Base-by-base conservation (phyloP, 2,329 filamentous ascomycete genomes). In the Incumbomyces lentus region DNA sequence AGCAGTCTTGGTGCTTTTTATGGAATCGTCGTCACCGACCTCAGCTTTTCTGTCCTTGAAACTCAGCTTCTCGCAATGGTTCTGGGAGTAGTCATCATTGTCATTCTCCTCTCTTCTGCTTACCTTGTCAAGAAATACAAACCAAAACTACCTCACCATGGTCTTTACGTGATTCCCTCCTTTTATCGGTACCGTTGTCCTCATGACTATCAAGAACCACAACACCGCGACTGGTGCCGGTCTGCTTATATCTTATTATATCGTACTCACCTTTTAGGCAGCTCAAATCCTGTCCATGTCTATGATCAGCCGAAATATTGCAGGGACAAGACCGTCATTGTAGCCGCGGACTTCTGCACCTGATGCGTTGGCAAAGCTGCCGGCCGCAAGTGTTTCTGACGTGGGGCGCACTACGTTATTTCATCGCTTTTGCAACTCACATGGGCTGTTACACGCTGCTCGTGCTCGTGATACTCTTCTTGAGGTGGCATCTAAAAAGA, bases 21-120 rank as follows among this genome's bases (percentile, higher is more conserved):
- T 12, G 39, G 39, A 10, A 44, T 88, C 55, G 82, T 89, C 56
- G 85, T 88, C 62, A 75, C 72, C 46, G 69, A 71, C n/a, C 79
- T 88, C 49, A 66, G 80, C 0, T 89, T 87, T 57, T 72, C 67
- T 0, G 66, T 69, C 0, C 68, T 86, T 6, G 66, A 88, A 62
- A 86, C 83, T 0, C 83, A 87, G 63, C 68, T 89, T 1, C 67
- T 89, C 18, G 75, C 81, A 33, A 86, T 88, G 81, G 83, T 86
- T 0, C 68, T 86, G 1, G 84, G 84, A 4, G 77, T 75, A 33
- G 84, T 84, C 54, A 86, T 87, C 55, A 84, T 88, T 50, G 68
- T 81, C 40, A 75, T 86, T 3, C 68, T 88, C 1, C 65, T 87
- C 19, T 68, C 68, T 0, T 84, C 81, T 0, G 74, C 78, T 0